Conservation (phyloP, 768 basidiomycete genomes). For the Vararia minispora region DNA sequence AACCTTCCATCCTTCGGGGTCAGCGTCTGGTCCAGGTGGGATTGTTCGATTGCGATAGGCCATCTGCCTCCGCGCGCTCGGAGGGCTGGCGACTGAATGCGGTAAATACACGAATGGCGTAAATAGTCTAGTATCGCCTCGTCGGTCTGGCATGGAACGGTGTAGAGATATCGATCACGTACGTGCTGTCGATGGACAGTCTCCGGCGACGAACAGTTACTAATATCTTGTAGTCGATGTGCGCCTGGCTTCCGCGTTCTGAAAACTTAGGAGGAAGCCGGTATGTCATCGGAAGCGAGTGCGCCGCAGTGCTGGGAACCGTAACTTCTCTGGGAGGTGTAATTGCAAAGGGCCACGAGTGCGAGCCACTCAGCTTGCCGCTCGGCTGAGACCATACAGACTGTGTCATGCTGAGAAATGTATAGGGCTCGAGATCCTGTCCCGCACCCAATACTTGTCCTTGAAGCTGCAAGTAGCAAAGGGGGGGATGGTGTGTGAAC, state of each 20-base stretch:
- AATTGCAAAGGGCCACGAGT: constrained; percentile 38
- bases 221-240: constrained; percentile 12
- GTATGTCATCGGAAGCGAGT: constrained; percentile 23
- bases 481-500: not conserved
- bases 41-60: constrained; percentile 7
- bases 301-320: constrained; percentile 25
- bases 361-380: constrained; percentile 32
- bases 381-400: constrained; percentile 29
- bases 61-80: constrained; percentile 8
- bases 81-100: constrained; percentile 9
- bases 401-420: constrained; percentile 33
- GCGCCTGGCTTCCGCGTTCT: constrained; percentile 17
- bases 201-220: constrained; percentile 7
- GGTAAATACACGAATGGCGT: constrained; percentile 12
- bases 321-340: constrained; percentile 32
- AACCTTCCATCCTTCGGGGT: constrained; percentile 14
- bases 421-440: constrained; percentile 40
- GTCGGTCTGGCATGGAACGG: not conserved
- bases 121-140: constrained; percentile 6
- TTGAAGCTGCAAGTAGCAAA: constrained; percentile 2
- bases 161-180: not conserved
- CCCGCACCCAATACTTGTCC: constrained; percentile 14
- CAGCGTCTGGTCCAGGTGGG: constrained; percentile 3
- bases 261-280: constrained; percentile 42
- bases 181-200: constrained; percentile 10